Conservation (phyloP, 2,329 filamentous ascomycete genomes). For the Phyllosticta paracitricarpa region DNA sequence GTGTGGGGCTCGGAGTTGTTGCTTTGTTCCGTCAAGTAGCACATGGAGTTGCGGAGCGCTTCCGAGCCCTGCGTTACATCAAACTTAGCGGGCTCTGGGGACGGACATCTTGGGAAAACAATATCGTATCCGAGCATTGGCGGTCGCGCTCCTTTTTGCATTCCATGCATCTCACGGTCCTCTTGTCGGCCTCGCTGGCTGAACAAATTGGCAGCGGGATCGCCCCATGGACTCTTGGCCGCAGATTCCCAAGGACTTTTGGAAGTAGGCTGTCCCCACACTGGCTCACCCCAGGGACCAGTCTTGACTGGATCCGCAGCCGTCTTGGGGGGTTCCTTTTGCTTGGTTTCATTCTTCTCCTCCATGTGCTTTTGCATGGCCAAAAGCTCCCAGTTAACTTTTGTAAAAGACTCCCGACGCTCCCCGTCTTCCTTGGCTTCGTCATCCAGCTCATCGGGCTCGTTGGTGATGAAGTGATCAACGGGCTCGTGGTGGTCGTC, state of each 20-base stretch:
- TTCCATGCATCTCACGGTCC: slow-evolving; percentile 39
- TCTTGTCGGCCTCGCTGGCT: slow-evolving; percentile 17
- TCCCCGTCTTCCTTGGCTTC: slow-evolving; percentile 40
- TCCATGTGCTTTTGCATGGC: slow-evolving; percentile 74
- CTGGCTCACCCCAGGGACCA: slow-evolving; percentile 30
- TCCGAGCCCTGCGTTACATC: slow-evolving; percentile 60
- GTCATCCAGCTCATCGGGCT: slow-evolving; percentile 29
- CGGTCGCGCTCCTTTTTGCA: slow-evolving; percentile 54
- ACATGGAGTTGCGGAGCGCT: slow-evolving; percentile 40
- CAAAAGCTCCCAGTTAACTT: slow-evolving; percentile 63
- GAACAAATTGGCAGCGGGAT: slow-evolving; percentile 21
- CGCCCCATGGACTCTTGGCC: slow-evolving; percentile 29
- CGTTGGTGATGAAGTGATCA: slow-evolving; percentile 60
- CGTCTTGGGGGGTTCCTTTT: slow-evolving; percentile 25
- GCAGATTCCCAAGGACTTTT: slow-evolving; percentile 2
- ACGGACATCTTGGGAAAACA: slow-evolving; percentile 68
- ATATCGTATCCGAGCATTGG: slow-evolving; percentile 84
- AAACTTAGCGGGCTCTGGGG: slow-evolving; percentile 74
- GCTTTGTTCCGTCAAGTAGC: slow-evolving; percentile 41
- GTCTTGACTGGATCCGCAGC: slow-evolving; percentile 12
- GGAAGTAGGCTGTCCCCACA: slow-evolving; percentile 3
- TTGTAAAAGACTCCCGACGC: slow-evolving; percentile 51
- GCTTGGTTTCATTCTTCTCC: slow-evolving; percentile 27
- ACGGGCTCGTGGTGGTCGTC: slow-evolving; percentile 59
- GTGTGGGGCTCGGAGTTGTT: slow-evolving; percentile 41